Base-by-base conservation (phyloP, 495 filamentous ascomycete species). In the Aspergillus homomorphus region DNA sequence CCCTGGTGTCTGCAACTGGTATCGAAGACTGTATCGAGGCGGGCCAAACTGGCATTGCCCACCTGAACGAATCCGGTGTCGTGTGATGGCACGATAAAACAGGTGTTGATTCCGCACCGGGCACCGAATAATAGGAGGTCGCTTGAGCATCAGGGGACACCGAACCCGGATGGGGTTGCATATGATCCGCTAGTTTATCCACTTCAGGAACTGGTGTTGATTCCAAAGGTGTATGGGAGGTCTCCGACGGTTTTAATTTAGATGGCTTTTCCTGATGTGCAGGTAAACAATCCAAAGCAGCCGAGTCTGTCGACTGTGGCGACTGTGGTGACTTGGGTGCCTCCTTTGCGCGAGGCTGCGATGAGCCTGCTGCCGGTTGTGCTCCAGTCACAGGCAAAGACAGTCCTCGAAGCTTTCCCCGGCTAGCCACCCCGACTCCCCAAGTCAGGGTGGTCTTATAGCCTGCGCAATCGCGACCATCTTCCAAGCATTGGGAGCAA, bases 361-460 rank as follows among this genome's bases (percentile, higher is more conserved):
- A 49, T 24, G 62, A 43, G 2, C 22, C 60, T 16, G 53, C 49
- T 21, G 70, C 64, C 10, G 48, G 63, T 24, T 69, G 61, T 10
- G 73, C 62, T 19, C 72, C 72, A 57, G 70, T 85, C 57, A 98
- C 86, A 19, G 94, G 94, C 21, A 95, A 77, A 45, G 92, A 89
- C 58, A 96, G 73, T 16, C 94, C 94, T 51, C 94, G 83, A 57
- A 98, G 83, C 77, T 98, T 98, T 59, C 94, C 94, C 62, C 94
- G 86, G 70, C 93, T 97, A 42, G 94, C 94, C 61, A 98, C 94
- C 22, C 94, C 94, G 38, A 98, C 89, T 14, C 93, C 94, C 94
- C 94, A 98, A 38, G 94, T 98, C 77, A 98, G 83, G 49, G 92
- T 90, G 20, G 94, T 98, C 76, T 95, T 94, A 79, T 98, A 98